Percentiles rank a stretch among this genome's conserved stretches.
phyloP scores from a whole-genome alignment of 306 rosid species.

The cucumber (Cucumis sativus) region Cucumber_9930_V3 NC_026655.2:5517001-5517500 shows the following conservation, averaged over 20 bases:
- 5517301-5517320: constrained; percentile 88
- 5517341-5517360: constrained; percentile 1
- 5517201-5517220: constrained; percentile 16
- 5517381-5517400: background rate
- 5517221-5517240: constrained; percentile 84
- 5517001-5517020: constrained; percentile 99
- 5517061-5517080: constrained; percentile 5
- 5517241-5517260: constrained; percentile 91
- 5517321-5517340: constrained; percentile 46
- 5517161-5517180: background rate
- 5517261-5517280: constrained; percentile 84
- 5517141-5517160: background rate
- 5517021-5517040: constrained; percentile 95
- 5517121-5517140: background rate
- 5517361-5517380: background rate
- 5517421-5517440: background rate
- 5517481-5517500: background rate
- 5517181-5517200: background rate
- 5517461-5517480: background rate
- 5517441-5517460: background rate
- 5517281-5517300: constrained; percentile 84
- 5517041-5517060: constrained; percentile 94
- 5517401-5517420: background rate
- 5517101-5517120: background rate
- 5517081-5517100: background rate